Evolutionary conservation across 495 filamentous ascomycete species (phyloP).

Genomic region (Aspergillus mulundensis): DNA sequence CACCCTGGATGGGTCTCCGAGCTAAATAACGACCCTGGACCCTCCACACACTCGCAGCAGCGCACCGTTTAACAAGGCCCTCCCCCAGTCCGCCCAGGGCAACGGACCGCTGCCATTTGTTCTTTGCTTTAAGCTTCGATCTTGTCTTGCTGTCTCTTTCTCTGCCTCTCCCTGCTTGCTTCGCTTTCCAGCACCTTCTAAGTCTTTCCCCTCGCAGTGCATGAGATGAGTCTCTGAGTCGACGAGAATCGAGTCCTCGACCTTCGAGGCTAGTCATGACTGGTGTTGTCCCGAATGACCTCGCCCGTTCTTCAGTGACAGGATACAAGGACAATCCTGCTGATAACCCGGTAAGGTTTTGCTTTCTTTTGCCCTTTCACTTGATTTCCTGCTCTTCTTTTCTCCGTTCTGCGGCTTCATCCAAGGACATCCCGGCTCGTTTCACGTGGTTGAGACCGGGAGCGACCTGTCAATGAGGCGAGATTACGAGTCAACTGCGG

Average conservation of each 20-base stretch:
- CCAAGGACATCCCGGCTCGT: conserved; percentile 14
- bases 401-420: conserved; percentile 6
- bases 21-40: conserved; percentile 49
- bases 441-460: conserved; percentile 10
- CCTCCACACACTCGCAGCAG: conserved; percentile 37
- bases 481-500: background rate
- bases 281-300: conserved; percentile 47
- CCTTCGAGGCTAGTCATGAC: conserved; percentile 35
- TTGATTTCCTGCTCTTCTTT: background rate
- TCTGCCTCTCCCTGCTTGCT: conserved; percentile 6
- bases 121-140: conserved; percentile 17
- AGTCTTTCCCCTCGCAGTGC: conserved; percentile 1
- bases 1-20: conserved; percentile 29
- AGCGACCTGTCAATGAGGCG: background rate
- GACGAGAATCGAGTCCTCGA: conserved; percentile 9
- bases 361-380: conserved; percentile 9
- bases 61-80: conserved; percentile 31
- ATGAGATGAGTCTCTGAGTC: conserved; percentile 4
- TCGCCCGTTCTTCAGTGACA: conserved; percentile 32
- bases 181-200: background rate
- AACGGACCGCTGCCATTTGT: conserved; percentile 19
- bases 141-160: conserved; percentile 14
- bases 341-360: conserved; percentile 39
- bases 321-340: conserved; percentile 43
- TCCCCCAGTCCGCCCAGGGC: conserved; percentile 18